A percentile compares a stretch with the other conserved stretches of the same genome.
Evolutionary conservation across 78 protist species (phyloP).

Genomic region (Cavenderia fasciculata): DNA sequence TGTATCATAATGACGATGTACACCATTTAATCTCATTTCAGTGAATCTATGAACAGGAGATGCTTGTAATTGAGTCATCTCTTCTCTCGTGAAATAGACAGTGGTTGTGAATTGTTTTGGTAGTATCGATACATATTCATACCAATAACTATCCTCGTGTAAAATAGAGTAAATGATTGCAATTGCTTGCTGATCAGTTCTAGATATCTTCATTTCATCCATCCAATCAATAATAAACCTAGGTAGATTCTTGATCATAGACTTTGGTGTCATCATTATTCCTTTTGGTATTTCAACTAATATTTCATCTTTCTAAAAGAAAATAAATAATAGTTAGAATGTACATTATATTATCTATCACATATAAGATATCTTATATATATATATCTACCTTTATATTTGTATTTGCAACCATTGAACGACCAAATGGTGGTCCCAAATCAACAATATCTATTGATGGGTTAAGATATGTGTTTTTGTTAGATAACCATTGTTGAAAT

Average conservation of each 20-base stretch:
- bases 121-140: constrained; percentile 23
- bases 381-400: not conserved
- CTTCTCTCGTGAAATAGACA: constrained; percentile 7
- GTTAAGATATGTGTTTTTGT: constrained; percentile 1
- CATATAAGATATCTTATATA: not conserved
- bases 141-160: constrained; percentile 3
- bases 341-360: not conserved
- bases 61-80: constrained; percentile 23
- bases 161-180: constrained; percentile 26
- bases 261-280: constrained; percentile 7
- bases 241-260: constrained; percentile 21
- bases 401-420: constrained; percentile 29
- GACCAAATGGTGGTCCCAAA: constrained; percentile 33
- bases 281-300: constrained; percentile 32
- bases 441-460: constrained; percentile 13
- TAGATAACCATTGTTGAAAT: constrained; percentile 22
- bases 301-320: constrained; percentile 25
- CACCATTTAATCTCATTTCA: constrained; percentile 3
- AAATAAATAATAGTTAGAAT: not conserved
- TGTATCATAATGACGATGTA: constrained; percentile 9
- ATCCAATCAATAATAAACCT: not conserved
- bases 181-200: constrained; percentile 39
- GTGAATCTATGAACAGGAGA: constrained; percentile 11
- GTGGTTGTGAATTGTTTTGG: constrained; percentile 26
- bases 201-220: not conserved